Evolutionary conservation across 148 eudicot species (phyloP), one percentile per base, ranked within the genome.

Genomic region (Tetragonia tetragonoides): DNA sequence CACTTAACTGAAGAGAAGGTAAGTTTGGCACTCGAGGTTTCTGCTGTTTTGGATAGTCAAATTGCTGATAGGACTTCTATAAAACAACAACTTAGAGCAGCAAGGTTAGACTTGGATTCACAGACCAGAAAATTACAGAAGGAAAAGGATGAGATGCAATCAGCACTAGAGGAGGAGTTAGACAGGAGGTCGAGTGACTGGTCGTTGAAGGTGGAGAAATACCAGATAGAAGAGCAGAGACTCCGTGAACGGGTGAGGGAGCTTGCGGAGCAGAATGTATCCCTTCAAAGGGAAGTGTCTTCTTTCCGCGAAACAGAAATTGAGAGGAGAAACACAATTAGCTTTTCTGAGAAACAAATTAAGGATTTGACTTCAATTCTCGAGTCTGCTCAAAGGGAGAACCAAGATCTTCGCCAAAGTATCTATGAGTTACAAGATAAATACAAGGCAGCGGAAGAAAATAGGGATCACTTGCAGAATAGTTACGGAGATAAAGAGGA

Each of bases 251-350:
- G 97, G 75, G 94, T 90, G 12, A 87, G 94, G 82, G 92, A 95
- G 84, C 94, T 95, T 76, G 99, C 97, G 21, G 99, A 95, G 86
- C 97, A 91, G 85, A 95, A 95, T 77, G 99, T 95, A 69, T 84
- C 86, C 12, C 90, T 95, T 51, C 97, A 95, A 88, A 95, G 93
- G 61, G 99, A 92, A 57, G 86, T 92, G 21, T 92, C 96, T 72
- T 85, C 87, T n/a, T 86, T 87, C 51, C 81, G 87, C 67, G 94
- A 95, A 78, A 83, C 68, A 63, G 89, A 88, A 75, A 69, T 65
- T 68, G 94, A 87, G 75, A 83, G 78, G 56, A 86, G 78, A 70
- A 83, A 74, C 82, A 81, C 49, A 74, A 65, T 87, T 57, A 17
- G 79, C 7, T 56, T 68, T 54, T 87, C 87, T 44, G 96, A 90